Conservation (phyloP, 192 early-diverging fungal species). For the Radiomyces spectabilis region DNA sequence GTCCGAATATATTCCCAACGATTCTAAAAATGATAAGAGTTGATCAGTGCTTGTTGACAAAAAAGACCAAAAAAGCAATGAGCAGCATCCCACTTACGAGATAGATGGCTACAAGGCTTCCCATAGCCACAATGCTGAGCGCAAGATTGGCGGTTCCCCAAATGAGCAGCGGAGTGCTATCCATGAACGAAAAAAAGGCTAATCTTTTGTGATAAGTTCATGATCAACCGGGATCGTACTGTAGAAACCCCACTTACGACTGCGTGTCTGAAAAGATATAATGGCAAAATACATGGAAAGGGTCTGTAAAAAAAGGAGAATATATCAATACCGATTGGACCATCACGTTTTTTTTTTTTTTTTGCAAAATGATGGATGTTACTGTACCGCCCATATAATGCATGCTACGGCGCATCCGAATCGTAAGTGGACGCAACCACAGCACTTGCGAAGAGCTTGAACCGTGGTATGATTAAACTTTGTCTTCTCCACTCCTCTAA, state of each 20-base stretch:
- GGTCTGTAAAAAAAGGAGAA: slow-evolving; percentile 4
- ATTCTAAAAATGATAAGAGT: slow-evolving; percentile 6
- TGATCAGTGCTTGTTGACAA: too few relatives aligned
- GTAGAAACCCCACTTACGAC: too few relatives aligned
- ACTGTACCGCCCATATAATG: slow-evolving; percentile 12
- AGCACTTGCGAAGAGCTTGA: slow-evolving; percentile 8
- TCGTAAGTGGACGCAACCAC: slow-evolving; percentile 13
- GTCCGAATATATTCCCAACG: slow-evolving; percentile 2
- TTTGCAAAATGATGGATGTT: background rate
- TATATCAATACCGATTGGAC: too few relatives aligned
- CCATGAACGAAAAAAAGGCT: slow-evolving; percentile 20
- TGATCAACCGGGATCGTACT: too few relatives aligned
- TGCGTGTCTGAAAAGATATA: slow-evolving; percentile 21
- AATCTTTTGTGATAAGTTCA: background rate
- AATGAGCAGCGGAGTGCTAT: slow-evolving; percentile 6
- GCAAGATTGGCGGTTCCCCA: slow-evolving; percentile 12
- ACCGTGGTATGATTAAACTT: background rate
- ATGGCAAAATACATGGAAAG: slow-evolving; percentile 24
- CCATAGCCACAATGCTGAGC: slow-evolving; percentile 5
- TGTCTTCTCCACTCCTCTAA: background rate
- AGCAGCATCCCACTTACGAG: slow-evolving; percentile 2
- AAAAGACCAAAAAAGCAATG: background rate
- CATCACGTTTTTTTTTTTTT: too few relatives aligned
- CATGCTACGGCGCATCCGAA: slow-evolving; percentile 3
- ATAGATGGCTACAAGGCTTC: background rate